Evolutionary conservation across 2,329 filamentous ascomycete genomes (phyloP).

Genomic region (Rhinocladiella similis): DNA sequence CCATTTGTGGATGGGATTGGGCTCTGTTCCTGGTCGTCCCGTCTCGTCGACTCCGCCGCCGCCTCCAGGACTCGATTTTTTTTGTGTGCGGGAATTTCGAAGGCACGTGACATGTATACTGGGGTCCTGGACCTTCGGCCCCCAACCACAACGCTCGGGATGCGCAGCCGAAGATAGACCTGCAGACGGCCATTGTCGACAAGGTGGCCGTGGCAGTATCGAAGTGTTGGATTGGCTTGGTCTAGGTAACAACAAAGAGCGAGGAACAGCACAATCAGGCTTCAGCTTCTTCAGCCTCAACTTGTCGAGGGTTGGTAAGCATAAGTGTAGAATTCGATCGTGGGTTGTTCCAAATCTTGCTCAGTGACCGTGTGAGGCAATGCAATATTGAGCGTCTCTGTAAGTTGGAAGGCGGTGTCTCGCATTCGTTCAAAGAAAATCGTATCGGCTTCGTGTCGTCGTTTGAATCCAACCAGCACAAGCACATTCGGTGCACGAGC

Average conservation of each 20-base stretch:
- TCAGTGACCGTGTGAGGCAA: conserved; percentile 36
- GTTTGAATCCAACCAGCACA: conserved; percentile 65
- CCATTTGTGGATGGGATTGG: not conserved
- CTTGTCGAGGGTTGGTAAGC: not conserved
- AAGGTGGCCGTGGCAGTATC: not conserved
- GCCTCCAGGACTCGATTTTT: too few species aligned
- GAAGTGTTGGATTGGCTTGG: too few species aligned
- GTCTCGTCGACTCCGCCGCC: not conserved
- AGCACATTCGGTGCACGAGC: conserved; percentile 50
- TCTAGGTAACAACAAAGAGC: too few species aligned
- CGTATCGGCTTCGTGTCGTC: conserved; percentile 65
- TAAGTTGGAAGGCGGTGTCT: conserved; percentile 36
- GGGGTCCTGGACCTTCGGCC: too few species aligned
- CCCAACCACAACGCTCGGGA: too few species aligned
- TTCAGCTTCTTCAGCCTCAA: not conserved
- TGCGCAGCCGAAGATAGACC: not conserved
- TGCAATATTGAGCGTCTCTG: conserved; percentile 35
- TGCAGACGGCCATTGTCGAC: not conserved
- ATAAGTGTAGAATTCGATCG: conserved; percentile 38
- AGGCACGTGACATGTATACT: conserved; percentile 5
- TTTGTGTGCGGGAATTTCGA: conserved; percentile 10
- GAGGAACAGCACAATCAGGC: too few species aligned
- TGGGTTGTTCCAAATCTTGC: conserved; percentile 37
- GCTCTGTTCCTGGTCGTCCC: not conserved
- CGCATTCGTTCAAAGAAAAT: conserved; percentile 65